These are phyloP conservation scores for Pyrrhoderma noxium DNA, from an alignment of 1,284 basidiomycete species.

Conservation along the genomic window DNA sequence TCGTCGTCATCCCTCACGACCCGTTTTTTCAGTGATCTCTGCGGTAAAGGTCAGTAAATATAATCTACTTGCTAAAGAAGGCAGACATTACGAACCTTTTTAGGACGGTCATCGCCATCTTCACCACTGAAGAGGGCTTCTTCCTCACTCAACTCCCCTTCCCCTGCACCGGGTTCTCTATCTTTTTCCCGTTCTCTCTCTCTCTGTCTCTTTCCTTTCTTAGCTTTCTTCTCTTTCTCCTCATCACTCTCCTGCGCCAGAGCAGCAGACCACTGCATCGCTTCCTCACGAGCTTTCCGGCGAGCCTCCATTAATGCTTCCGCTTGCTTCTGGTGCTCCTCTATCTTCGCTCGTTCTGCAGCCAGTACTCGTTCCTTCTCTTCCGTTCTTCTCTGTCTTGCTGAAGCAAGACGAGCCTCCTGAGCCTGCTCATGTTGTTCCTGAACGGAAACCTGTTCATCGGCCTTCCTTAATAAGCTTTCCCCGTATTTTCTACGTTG, in stretches of 20 bases:
- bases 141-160: slow-evolving; percentile 32
- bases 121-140: slow-evolving; percentile 61
- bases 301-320: slow-evolving; percentile 72
- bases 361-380: slow-evolving; percentile 56
- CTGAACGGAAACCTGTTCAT: slow-evolving; percentile 72
- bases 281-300: slow-evolving; percentile 69
- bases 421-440: slow-evolving; percentile 68
- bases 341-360: slow-evolving; percentile 45
- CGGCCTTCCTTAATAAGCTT: slow-evolving; percentile 70
- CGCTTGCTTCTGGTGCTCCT: slow-evolving; percentile 51
- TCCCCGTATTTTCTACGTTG: slow-evolving; percentile 85
- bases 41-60: slow-evolving; percentile 10
- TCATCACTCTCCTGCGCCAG: slow-evolving; percentile 67
- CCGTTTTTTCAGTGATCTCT: slow-evolving; percentile 61
- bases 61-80: not conserved
- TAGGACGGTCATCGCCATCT: slow-evolving; percentile 57
- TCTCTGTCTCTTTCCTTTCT: slow-evolving; percentile 41
- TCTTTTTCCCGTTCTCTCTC: slow-evolving; percentile 43
- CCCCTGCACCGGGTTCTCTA: slow-evolving; percentile 31
- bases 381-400: slow-evolving; percentile 58
- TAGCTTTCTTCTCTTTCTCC: slow-evolving; percentile 47
- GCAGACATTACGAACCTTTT: slow-evolving; percentile 44
- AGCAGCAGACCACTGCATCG: slow-evolving; percentile 65
- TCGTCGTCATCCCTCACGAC: slow-evolving; percentile 72
- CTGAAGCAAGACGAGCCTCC: slow-evolving; percentile 67